Evolutionary conservation across 371 early-diverging fungal genomes (phyloP), one percentile per base, ranked within the genome.

Genomic region (Rozella allomycis): DNA sequence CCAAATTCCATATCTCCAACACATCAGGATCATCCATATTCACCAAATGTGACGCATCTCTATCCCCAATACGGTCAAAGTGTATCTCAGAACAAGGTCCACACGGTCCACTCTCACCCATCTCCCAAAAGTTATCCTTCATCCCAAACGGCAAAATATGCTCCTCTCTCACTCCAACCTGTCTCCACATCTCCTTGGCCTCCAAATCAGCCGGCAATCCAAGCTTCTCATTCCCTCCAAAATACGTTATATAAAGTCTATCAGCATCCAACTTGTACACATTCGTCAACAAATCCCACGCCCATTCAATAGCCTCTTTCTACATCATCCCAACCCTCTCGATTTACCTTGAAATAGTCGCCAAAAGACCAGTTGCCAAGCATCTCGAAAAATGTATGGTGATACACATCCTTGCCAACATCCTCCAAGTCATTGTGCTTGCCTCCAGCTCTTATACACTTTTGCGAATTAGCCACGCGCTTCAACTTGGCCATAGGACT

Each of bases 321-420:
- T 66, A 46, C 7, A 42, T 16, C 29, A 22, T 13, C 17, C 33
- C 30, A 8, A n/a, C 6, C 7, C 30, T 20, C 17, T 14, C 13
- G 12, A 4, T 20, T 18, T 39, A 72, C 74, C 74, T 98, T 98
- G 60, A 97, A 97, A 55, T 98, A 97, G 47, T 97, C 93, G 34
- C 98, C 97, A 65, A 98, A 98, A 14, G 96, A 94, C 99, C 99
- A 98, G 67, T 99, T 99, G 34, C 99, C 99, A 58, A 99, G 61
- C 99, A 99, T 99, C 60, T 99, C 98, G 65, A 99, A 99, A 64
- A 90, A 99, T 23, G 99, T 99, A 55, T 99, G 99, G 57, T 99
- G 99, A 54, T 99, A 99, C 4, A 82, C 85, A 50, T 99, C 99
- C 52, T 83, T 91, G 37, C 99, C 99, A 14, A 99, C 99, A 58